Conservation (phyloP, 371 early-diverging fungal genomes). For the Syncephalastrum racemosum region DNA sequence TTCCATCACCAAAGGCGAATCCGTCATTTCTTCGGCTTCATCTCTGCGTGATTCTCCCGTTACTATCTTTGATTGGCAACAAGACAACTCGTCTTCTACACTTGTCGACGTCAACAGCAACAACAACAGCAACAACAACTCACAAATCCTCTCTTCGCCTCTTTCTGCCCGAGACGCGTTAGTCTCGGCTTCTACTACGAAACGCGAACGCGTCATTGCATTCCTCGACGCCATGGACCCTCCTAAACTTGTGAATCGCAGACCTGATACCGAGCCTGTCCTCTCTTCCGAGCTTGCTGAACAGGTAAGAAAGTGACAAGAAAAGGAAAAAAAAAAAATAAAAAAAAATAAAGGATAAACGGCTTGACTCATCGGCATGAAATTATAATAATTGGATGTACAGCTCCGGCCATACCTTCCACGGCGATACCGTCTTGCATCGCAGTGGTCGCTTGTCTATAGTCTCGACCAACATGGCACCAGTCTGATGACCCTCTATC, state of each 20-base stretch:
- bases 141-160: neutral
- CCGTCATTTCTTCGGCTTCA: constrained; percentile 22
- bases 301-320: neutral
- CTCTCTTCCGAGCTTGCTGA: constrained; percentile 5
- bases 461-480: constrained; percentile 92
- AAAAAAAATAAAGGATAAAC: neutral
- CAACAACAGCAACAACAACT: constrained; percentile 2
- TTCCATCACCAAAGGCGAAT: constrained; percentile 23
- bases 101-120: constrained; percentile 1
- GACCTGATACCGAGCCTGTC: constrained; percentile 53
- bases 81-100: constrained; percentile 1
- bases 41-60: constrained; percentile 2
- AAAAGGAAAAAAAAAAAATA: constrained; percentile 1
- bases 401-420: constrained; percentile 58
- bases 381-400: neutral
- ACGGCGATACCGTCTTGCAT: constrained; percentile 60
- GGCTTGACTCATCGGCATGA: neutral
- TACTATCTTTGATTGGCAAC: constrained; percentile 1
- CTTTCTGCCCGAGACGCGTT: constrained; percentile 5
- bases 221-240: constrained; percentile 18
- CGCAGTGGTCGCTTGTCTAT: constrained; percentile 80
- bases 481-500: constrained; percentile 79
- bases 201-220: neutral
- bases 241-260: constrained; percentile 41
- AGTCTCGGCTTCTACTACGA: neutral